Base-by-base conservation (phyloP, 2,329 filamentous ascomycete genomes). In the Calycina herbarum region DNA sequence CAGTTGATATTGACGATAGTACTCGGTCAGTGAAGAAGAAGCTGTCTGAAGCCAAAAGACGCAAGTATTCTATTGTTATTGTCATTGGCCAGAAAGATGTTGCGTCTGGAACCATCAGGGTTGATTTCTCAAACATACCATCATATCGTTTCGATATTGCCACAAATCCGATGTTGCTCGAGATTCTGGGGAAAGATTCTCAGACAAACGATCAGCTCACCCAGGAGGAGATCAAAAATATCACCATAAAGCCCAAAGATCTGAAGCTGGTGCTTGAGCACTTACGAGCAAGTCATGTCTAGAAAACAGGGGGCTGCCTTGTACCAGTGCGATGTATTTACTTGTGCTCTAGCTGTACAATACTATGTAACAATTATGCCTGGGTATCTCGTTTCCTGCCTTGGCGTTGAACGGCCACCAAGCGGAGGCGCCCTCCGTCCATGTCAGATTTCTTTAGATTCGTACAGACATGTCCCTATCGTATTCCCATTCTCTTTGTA, bases 51-150 rank as follows among this genome's bases (percentile, higher is more conserved):
- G 93, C 92, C n/a, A 89, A 85, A 69, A 75, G 78, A 59, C 89
- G 88, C 77, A 89, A 88, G 51, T 95, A 94, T 75, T 87, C 90
- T 62, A 81, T 91, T 64, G 86, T 95, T 62, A 82, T 92, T 38
- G 87, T 93, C 1, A 81, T 95, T 11, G 93, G 93, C 0, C 81
- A 86, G 35, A 82, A 82, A 64, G 87, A 94, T 70, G 77, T 91
- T 2, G 78, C 81, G n/a, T 81, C 80, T 15, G 81, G 82, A 2
- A 83, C 81, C n/a, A 80, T 93, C 38, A 84, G 74, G 33, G 82
- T 81, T 38, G 80, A 84, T 63, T 72, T 80, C 35, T 73, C 75
- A 1, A 76, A 76, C 20, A 71, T 81, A 15, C 71, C 75, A 3
- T 69, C 73, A 45, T 57, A 59, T 20, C 58, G 61, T 7, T 66